Conservation (phyloP, 176 grass and related monocot genomes). For the Cocos nucifera region DNA sequence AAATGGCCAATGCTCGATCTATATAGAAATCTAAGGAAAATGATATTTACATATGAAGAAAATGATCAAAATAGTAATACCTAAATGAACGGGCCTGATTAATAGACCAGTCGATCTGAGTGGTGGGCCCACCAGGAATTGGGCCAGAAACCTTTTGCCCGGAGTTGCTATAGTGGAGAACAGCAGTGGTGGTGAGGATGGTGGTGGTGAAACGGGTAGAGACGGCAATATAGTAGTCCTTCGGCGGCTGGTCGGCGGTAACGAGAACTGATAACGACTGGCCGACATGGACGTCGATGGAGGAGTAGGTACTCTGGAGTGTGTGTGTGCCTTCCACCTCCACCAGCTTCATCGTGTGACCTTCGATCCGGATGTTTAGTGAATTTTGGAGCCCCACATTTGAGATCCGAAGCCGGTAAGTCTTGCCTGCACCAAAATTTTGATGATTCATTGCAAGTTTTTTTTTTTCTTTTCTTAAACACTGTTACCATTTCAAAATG, state of each 20-base stretch:
- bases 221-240: slow-evolving; percentile 50
- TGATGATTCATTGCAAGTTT: too few relatives aligned
- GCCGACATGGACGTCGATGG: slow-evolving; percentile 63
- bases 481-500: too few relatives aligned
- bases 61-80: neutral
- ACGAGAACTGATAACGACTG: slow-evolving; percentile 76
- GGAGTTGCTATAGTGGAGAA: slow-evolving; percentile 43
- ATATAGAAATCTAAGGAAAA: too few relatives aligned
- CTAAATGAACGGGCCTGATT: slow-evolving; percentile 57
- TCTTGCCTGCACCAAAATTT: slow-evolving; percentile 34
- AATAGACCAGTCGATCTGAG: slow-evolving; percentile 36
- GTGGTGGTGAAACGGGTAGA: slow-evolving; percentile 45
- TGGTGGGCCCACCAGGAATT: neutral
- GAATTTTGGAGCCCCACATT: slow-evolving; percentile 66
- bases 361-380: slow-evolving; percentile 49
- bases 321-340: slow-evolving; percentile 90
- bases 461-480: too few relatives aligned
- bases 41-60: too few relatives aligned
- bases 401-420: slow-evolving; percentile 65
- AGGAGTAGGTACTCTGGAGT: slow-evolving; percentile 55
- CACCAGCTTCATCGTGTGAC: slow-evolving; percentile 54
- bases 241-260: slow-evolving; percentile 25
- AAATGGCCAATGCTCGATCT: too few relatives aligned
- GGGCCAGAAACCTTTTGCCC: neutral
- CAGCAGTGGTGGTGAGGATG: slow-evolving; percentile 33